phyloP scores from a whole-genome alignment of 495 filamentous ascomycete species.

The Annulohypoxylon nitens region DNA sequence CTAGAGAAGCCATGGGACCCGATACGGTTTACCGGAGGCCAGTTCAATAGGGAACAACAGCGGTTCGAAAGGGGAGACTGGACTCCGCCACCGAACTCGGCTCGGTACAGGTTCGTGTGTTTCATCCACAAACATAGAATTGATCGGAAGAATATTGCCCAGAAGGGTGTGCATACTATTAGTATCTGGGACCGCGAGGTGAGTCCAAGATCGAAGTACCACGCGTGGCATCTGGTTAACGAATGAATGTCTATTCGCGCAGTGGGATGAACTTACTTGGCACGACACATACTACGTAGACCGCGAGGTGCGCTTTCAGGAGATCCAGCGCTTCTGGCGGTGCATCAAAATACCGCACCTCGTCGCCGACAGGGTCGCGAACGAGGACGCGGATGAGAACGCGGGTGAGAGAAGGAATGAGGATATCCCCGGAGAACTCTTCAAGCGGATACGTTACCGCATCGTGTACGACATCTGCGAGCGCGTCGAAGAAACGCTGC shows the following conservation, averaged over 20 bases:
- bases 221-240: background rate
- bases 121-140: slow-evolving; percentile 45
- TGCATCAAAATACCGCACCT: background rate
- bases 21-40: background rate
- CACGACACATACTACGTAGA: slow-evolving; percentile 38
- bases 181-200: slow-evolving; percentile 46
- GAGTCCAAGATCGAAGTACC: background rate
- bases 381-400: too few relatives aligned
- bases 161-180: slow-evolving; percentile 40
- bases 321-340: slow-evolving; percentile 40
- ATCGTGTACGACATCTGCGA: slow-evolving; percentile 39
- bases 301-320: slow-evolving; percentile 19
- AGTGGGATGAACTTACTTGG: slow-evolving; percentile 45
- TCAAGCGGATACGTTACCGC: slow-evolving; percentile 37
- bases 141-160: slow-evolving; percentile 12
- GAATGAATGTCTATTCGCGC: background rate
- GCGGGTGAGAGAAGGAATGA: background rate
- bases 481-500: slow-evolving; percentile 29
- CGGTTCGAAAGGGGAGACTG: background rate
- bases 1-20: slow-evolving; percentile 19
- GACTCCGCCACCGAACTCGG: background rate
- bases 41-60: background rate
- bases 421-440: slow-evolving; percentile 3
- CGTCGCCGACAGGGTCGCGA: background rate
- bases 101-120: slow-evolving; percentile 40